phyloP scores from a whole-genome alignment of 1,139 yeast species.

The Debaryomyces coudertii region DNA sequence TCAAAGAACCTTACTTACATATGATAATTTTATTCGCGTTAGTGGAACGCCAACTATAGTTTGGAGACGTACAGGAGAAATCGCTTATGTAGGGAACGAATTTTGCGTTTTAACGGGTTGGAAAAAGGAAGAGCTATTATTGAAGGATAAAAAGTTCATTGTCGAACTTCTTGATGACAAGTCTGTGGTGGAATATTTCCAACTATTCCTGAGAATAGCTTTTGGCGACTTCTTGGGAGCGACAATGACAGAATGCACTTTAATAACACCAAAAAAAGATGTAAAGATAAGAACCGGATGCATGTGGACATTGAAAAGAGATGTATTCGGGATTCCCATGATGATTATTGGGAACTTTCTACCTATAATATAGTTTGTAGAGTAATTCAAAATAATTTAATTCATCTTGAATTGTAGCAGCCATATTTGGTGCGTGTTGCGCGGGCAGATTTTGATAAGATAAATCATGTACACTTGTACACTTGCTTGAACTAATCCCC shows the following conservation, averaged over 20 bases:
- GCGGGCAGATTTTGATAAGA: background rate
- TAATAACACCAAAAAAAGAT: slow-evolving; percentile 57
- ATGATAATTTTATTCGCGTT: slow-evolving; percentile 78
- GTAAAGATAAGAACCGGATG: slow-evolving; percentile 70
- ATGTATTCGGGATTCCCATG: slow-evolving; percentile 73
- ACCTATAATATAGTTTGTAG: slow-evolving; percentile 50
- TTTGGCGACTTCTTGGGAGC: slow-evolving; percentile 91
- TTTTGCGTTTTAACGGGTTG: slow-evolving; percentile 91
- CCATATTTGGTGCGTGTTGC: background rate
- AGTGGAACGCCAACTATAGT: slow-evolving; percentile 94
- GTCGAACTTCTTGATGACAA: slow-evolving; percentile 90
- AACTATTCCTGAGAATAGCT: slow-evolving; percentile 80
- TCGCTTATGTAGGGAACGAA: slow-evolving; percentile 92
- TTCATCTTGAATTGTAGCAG: background rate
- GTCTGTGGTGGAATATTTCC: slow-evolving; percentile 85
- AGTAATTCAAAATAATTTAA: background rate
- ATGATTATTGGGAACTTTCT: slow-evolving; percentile 93
- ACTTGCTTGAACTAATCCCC: background rate
- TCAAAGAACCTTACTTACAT: slow-evolving; percentile 86
- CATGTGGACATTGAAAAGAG: slow-evolving; percentile 81
- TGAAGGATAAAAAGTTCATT: slow-evolving; percentile 66
- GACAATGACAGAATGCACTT: slow-evolving; percentile 83
- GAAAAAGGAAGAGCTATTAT: slow-evolving; percentile 68
- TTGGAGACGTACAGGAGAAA: slow-evolving; percentile 95
- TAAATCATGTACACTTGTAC: background rate